Evolutionary conservation across 2,329 filamentous ascomycete species (phyloP), one percentile per base, ranked within the genome.

Genomic region (Daldinia eschscholtzii): DNA sequence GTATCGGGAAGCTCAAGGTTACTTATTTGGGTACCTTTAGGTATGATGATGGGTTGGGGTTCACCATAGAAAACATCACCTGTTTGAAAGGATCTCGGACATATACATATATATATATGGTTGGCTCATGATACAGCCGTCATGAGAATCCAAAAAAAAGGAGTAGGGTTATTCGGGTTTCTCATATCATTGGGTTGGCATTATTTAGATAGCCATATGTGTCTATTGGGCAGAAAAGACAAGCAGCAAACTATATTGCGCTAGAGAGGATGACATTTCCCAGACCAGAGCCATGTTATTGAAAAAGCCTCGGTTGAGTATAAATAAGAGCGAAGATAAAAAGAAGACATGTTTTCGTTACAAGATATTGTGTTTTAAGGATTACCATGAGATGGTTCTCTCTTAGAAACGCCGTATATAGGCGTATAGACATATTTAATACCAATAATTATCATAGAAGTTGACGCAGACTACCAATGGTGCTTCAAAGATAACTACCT

Each of bases 151-250:
- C 46, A 48, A 56, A 35, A 48, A 56, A 35, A 65, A 55, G 20
- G 20, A 18, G 10, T 39, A 20, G 30, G 41, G 18, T 20, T 59
- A 33, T 18, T 64, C 9, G 35, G 52, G 33, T 26, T 41, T 56
- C 6, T 50, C 23, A 23, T 48, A 56, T 59, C 44, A 53, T 48
- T 60, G 58, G 64, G 39, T 23, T 52, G 64, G 67, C 64, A 61
- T 67, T 65, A 15, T 28, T 28, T 28, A 10, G 44, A 28, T 15
- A 48, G 44, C 20, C 23, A 28, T 28, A 28, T 48, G 7, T 48
- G 13, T 48, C 20, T 48, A 28, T 28, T 48, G 23, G 44, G 20
- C 44, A 9, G 23, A 28, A 7, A 20, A 48, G 44, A 15, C 12
- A 26, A 48, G 44, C 44, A 28, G 44, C 23, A 13, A 28, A 13